Evolutionary conservation across 2,329 filamentous ascomycete genomes (phyloP), one percentile per base, ranked within the genome.

Genomic region (Aspergillus clavatus): DNA sequence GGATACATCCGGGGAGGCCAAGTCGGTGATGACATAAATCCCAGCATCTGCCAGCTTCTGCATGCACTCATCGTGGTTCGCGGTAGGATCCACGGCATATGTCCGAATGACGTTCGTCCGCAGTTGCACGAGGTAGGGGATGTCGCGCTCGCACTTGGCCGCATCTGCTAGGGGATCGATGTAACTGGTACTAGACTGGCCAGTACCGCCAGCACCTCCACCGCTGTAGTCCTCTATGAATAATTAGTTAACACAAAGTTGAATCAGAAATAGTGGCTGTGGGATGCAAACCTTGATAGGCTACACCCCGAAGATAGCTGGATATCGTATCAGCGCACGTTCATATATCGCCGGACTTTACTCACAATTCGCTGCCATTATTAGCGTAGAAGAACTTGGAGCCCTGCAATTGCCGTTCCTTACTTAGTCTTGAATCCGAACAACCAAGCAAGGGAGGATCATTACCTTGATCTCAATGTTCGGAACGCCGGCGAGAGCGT

Each of bases 1-100:
- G 42, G 93, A 97, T 45, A 79, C 68, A 43, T 71, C 73, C 24
- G 93, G 93, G 66, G 94, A 83, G 18, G 85, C 86, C 56, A 98
- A 75, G 76, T 98, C 93, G 56, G 89, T 86, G 59, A 98, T 81
- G 61, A 98, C 84, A 70, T 97, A 98, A 75, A 98, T 97, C 62
- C 89, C 91, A 45, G 86, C 87, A 48, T 86, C 81, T 46, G 86
- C 78, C 40, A 98, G 80, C 54, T 88, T 68, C 56, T 78, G 74
- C 90, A 98, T 96, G 75, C 93, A 97, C 40, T 76, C 78, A 43
- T 78, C 76, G 74, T 98, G 93, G 72, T 94, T 77, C 56, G 77
- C 69, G 12, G 76, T 80, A 18, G 91, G 87, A 73, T 97, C 81
- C 60, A 97, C 82, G 59, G 91, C 89, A 69, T 98, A 98, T 45